Evolutionary conservation across 2,329 filamentous ascomycete genomes (phyloP), one percentile per base, ranked within the genome.

Genomic region (Diaporthe aspalathi): DNA sequence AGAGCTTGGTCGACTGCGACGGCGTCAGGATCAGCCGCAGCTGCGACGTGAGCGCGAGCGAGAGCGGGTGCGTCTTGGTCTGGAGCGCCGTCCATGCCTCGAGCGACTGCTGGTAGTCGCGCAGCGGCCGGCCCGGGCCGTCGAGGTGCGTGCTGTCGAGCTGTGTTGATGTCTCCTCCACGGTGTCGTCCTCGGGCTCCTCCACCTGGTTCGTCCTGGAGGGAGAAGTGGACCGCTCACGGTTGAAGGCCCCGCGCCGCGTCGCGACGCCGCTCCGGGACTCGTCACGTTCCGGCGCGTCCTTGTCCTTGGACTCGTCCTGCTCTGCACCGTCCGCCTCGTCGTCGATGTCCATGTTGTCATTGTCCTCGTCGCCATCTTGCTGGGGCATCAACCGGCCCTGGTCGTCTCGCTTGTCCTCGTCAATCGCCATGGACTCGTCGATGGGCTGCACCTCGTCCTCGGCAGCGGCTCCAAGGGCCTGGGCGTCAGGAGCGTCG

Each of bases 21-120:
- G 97, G 96, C 0, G 94, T 94, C 49, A 99, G 91, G 77, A 99
- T 98, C 17, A 99, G 90, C 32, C 96, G 94, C 22, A 99, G 91
- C 79, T 98, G 96, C 74, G 97, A 96, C 1, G 95, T 97, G 17
- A 99, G 87, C 1, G 94, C 92, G 70, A 97, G 89, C 0, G 96
- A 97, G 70, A 98, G 91, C 60, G 92, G 88, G 74, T 96, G 94
- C 0, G 96, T 98, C 69, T 91, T 89, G 73, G 88, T 87, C 81
- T 98, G 95, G 82, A 97, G 96, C 71, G 91, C 87, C 12, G 90
- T 88, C 96, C 97, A 99, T 76, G 95, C 90, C 67, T 90, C 86
- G 72, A 94, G 89, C 32, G 95, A 85, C 72, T 87, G 84, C 54
- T 79, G 80, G 76, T 87, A 85, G 76, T 87, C 81, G 76, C 86